Base-by-base conservation (phyloP, 1,284 basidiomycete genomes). In the Termitomyces sp. region DNA sequence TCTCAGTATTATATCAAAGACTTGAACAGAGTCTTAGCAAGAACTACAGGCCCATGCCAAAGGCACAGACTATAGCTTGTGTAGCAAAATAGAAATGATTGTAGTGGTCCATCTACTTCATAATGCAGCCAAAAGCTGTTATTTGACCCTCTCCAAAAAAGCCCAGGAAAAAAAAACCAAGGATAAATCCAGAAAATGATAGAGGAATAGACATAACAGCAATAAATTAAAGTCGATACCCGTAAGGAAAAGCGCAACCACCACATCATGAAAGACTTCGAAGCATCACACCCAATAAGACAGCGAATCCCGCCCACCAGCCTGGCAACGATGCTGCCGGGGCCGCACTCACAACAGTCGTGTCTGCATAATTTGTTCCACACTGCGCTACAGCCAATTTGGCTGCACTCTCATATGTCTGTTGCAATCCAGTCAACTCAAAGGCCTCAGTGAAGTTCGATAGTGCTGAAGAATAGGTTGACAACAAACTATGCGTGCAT, bases 401-500 rank as follows among this genome's bases (percentile, higher is more conserved):
- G 15, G 67, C 68, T 1, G 71, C 66, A 1, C 43, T 34, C 19
- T 56, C 53, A 46, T 74, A 74, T 8, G 71, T 66, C 43, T 63
- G 42, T 47, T 64, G 52, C 42, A 74, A 57, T 21, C 64, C 70
- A 6, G 59, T 62, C 47, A 73, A 57, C 7, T 15, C 40, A 30
- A 19, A 15, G 7, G 54, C 57, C 34, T 54, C 57, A 1, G 54
- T 55, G 1, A 62, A n/a, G 57, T 74, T 65, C 47, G 65, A 48
- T 40, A 86, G 68, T 3, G 72, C 72, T 0, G 61, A 58, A 9
- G 70, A 73, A 64, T 82, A 89, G 30, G 72, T 60, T 12, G 64
- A 67, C 75, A 90, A 76, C 7, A 88, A 57, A 57, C 65, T 73
- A 64, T 79, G 75, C 17, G 79, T 80, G 67, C 88, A 90, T 3